phyloP scores from a whole-genome alignment of 306 rosid species.

The Castanea crenata region DNA sequence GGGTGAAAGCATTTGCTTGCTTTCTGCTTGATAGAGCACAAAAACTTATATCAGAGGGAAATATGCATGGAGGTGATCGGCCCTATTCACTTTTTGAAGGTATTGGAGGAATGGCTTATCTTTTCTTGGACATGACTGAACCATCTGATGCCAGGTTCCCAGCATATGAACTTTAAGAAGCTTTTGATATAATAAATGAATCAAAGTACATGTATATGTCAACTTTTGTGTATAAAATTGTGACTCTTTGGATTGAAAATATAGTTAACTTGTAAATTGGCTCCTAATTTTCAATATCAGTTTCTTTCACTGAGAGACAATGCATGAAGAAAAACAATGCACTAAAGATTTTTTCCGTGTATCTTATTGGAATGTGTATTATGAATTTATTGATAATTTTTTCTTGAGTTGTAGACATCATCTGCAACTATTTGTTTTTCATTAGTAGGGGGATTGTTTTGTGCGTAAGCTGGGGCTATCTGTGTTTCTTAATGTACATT shows the following conservation, averaged over 20 bases:
- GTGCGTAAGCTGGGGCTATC: not conserved
- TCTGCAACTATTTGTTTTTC: not conserved
- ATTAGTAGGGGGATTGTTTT: not conserved
- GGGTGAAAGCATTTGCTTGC: conserved; percentile 79
- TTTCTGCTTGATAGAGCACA: conserved; percentile 62
- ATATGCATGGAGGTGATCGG: conserved; percentile 82
- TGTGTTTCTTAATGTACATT: not conserved
- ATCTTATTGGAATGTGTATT: not conserved
- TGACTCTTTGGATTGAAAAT: conserved; percentile 10
- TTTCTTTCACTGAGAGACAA: not conserved
- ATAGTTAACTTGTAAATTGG: not conserved
- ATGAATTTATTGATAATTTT: not conserved
- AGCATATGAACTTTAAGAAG: conserved; percentile 57
- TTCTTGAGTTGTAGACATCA: not conserved
- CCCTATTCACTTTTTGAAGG: conserved; percentile 80
- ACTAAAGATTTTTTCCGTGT: not conserved
- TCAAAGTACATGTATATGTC: not conserved
- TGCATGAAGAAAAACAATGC: not conserved
- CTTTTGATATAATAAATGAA: not conserved
- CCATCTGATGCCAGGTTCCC: conserved; percentile 70
- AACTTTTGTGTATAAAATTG: not conserved
- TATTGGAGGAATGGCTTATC: conserved; percentile 70
- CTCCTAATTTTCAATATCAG: conserved; percentile 5
- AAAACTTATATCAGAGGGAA: conserved; percentile 53
- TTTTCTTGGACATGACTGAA: conserved; percentile 67